Evolutionary conservation across 352 stramenopile species (phyloP).

Genomic region (Plasmopara muralis): DNA sequence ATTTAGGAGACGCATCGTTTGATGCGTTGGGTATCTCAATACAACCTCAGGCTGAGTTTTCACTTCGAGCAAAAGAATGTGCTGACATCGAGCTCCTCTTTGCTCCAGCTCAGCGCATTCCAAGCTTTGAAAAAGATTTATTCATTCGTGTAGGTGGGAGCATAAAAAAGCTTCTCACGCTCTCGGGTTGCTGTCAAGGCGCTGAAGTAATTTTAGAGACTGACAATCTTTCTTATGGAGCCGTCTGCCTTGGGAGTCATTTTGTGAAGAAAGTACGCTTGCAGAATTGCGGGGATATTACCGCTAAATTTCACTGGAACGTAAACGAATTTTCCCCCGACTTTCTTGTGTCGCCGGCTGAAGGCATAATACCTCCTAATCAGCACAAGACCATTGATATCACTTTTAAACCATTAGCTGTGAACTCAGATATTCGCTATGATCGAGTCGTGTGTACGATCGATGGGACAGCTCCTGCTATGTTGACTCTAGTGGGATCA

Average conservation of each 20-base stretch:
- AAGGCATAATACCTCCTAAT: constrained; percentile 80
- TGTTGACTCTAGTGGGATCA: constrained; percentile 55
- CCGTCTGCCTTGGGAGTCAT: constrained; percentile 83
- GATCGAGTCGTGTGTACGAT: too few species aligned
- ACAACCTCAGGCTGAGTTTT: constrained; percentile 35
- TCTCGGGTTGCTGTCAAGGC: constrained; percentile 85
- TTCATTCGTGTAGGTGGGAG: constrained; percentile 58
- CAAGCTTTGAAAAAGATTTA: constrained; percentile 59
- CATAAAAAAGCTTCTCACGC: constrained; percentile 62
- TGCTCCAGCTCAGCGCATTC: constrained; percentile 52
- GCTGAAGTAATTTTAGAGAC: constrained; percentile 87
- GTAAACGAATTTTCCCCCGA: constrained; percentile 61
- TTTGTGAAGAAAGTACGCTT: constrained; percentile 79
- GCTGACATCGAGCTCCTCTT: constrained; percentile 74
- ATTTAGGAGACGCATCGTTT: constrained; percentile 26
- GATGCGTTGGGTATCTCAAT: constrained; percentile 48
- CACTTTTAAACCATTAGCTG: constrained; percentile 72
- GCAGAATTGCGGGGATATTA: constrained; percentile 88
- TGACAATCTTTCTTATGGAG: constrained; percentile 86
- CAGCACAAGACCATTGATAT: constrained; percentile 87
- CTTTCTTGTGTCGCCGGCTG: constrained; percentile 71
- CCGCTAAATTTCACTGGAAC: constrained; percentile 86
- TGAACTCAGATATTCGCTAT: constrained; percentile 9
- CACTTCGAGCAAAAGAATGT: constrained; percentile 48
- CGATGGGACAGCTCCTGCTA: too few species aligned